Evolutionary conservation across 2,329 filamentous ascomycete genomes (phyloP).

Genomic region (Emmonsiellopsis sp.): DNA sequence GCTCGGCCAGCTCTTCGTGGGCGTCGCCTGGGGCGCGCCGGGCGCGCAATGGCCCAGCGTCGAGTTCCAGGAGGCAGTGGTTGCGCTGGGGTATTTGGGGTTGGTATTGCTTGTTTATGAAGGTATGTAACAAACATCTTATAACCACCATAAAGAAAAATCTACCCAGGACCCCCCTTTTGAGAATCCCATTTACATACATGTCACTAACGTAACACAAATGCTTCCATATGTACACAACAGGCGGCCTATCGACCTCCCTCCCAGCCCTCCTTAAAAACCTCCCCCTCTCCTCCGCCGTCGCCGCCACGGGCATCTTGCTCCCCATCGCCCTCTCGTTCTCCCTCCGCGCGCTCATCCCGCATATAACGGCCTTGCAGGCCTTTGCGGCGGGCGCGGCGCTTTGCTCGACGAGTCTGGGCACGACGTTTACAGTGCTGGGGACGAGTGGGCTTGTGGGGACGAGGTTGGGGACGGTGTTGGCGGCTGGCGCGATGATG

Average conservation of each 20-base stretch:
- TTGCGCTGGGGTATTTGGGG: slow-evolving; percentile 62
- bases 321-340: slow-evolving; percentile 60
- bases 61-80: slow-evolving; percentile 45
- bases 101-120: slow-evolving; percentile 65
- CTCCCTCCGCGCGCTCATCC: slow-evolving; percentile 40
- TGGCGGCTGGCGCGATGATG: slow-evolving; percentile 67
- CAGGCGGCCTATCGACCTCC: slow-evolving; percentile 45
- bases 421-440: slow-evolving; percentile 58
- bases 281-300: slow-evolving; percentile 47
- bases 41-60: slow-evolving; percentile 50
- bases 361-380: slow-evolving; percentile 45
- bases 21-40: slow-evolving; percentile 60
- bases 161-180: too few species aligned
- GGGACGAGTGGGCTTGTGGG: slow-evolving; percentile 47
- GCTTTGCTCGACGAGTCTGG: slow-evolving; percentile 63
- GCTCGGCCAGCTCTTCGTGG: slow-evolving; percentile 61
- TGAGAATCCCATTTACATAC: too few species aligned
- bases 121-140: slow-evolving; percentile 30
- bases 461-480: slow-evolving; percentile 50
- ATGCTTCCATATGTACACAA: background rate
- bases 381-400: slow-evolving; percentile 65
- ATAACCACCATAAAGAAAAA: background rate
- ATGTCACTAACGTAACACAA: too few species aligned
- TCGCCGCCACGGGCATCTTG: slow-evolving; percentile 57
- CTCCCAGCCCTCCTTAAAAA: slow-evolving; percentile 50